Conservation (phyloP, 495 filamentous ascomycete genomes). For the Saxispiralis lemnorum region DNA sequence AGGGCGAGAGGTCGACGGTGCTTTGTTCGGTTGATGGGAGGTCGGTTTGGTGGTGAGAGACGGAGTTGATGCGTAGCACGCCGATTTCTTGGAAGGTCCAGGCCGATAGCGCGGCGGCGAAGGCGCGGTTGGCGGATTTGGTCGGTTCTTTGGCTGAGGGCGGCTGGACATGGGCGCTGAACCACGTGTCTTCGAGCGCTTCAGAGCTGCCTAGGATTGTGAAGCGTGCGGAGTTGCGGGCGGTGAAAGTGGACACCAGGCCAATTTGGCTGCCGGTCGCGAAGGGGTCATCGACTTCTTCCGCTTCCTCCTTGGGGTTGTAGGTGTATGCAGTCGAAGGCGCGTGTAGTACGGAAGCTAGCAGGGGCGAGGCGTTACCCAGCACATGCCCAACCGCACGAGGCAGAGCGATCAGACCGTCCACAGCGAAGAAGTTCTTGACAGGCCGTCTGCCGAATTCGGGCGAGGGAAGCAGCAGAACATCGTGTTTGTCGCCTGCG, state of each 20-base stretch:
- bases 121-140: slow-evolving; percentile 65
- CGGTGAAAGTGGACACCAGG: slow-evolving; percentile 69
- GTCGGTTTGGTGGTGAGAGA: slow-evolving; percentile 62
- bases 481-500: slow-evolving; percentile 69
- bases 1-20: slow-evolving; percentile 7
- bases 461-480: slow-evolving; percentile 57
- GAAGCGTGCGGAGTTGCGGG: slow-evolving; percentile 82
- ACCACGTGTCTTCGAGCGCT: slow-evolving; percentile 77
- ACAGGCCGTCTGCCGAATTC: slow-evolving; percentile 41
- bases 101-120: slow-evolving; percentile 60
- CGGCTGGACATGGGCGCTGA: slow-evolving; percentile 60
- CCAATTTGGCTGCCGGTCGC: slow-evolving; percentile 66
- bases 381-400: slow-evolving; percentile 63
- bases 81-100: slow-evolving; percentile 94
- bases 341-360: slow-evolving; percentile 67
- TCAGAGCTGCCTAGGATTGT: slow-evolving; percentile 73
- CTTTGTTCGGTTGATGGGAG: slow-evolving; percentile 26
- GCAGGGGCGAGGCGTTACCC: slow-evolving; percentile 51
- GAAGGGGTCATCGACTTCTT: slow-evolving; percentile 61
- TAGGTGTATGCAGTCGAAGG: slow-evolving; percentile 76
- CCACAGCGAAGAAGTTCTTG: slow-evolving; percentile 61
- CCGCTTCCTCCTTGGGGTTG: slow-evolving; percentile 72
- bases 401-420: slow-evolving; percentile 61
- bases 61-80: slow-evolving; percentile 66
- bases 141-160: slow-evolving; percentile 25